These are phyloP conservation scores for Saccharomycopsis fodiens DNA, from an alignment of 805 yeast genomes.

Conservation along the genomic window DNA sequence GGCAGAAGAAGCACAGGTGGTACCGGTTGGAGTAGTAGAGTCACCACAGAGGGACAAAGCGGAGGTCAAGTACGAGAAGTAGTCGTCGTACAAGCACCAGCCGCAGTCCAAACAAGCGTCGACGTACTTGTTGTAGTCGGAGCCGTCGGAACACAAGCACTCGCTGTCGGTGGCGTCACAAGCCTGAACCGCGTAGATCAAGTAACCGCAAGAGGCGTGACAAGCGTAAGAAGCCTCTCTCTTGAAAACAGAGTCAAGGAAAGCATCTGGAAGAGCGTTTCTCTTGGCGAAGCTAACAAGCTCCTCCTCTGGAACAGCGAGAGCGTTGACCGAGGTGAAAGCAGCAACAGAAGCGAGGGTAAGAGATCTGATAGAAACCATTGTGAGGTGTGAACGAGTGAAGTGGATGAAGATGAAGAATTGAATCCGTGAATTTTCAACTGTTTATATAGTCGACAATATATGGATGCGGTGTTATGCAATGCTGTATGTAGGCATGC, in stretches of 20 bases:
- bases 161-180: conserved; percentile 25
- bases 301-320: conserved; percentile 12
- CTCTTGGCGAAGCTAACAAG: conserved; percentile 3
- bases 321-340: conserved; percentile 2
- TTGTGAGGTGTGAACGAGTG: too few relatives aligned
- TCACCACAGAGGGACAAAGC: conserved; percentile 26
- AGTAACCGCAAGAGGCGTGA: conserved; percentile 30
- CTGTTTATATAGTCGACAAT: background rate
- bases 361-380: background rate
- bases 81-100: conserved; percentile 32
- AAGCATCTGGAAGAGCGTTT: conserved; percentile 6
- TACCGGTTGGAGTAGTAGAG: conserved; percentile 29
- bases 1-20: conserved; percentile 25
- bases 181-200: conserved; percentile 28
- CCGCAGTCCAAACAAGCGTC: conserved; percentile 31
- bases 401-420: too few relatives aligned
- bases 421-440: too few relatives aligned
- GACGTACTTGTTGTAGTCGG: conserved; percentile 22
- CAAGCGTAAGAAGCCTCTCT: conserved; percentile 27
- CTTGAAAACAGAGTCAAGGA: conserved; percentile 15
- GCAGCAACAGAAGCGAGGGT: conserved; percentile 5
- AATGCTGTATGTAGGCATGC: background rate
- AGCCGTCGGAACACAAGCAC: conserved; percentile 24
- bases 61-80: conserved; percentile 25
- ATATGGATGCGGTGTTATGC: too few relatives aligned